Base-by-base conservation (phyloP, 164 flowering plant genomes). In the Vitis vinifera region DNA sequence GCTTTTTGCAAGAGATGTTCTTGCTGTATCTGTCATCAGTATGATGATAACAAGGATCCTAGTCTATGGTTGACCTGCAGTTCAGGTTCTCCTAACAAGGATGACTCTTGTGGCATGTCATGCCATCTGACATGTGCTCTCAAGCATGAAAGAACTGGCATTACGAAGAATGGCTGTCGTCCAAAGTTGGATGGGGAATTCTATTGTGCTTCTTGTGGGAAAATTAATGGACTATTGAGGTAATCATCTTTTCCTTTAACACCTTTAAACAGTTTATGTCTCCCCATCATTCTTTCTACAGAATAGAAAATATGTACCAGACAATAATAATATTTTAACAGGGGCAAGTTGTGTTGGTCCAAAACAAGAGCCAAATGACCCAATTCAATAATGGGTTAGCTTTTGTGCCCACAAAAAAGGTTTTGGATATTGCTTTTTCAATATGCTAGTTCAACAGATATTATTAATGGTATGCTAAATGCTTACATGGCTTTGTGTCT, bases 21-120 rank as follows among this genome's bases (percentile, higher is more conserved):
- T 64, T 86, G 89, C 65, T 82, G 87, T 67, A 80, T 84, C 44
- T 86, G 87, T 74, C 80, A 82, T 64, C 55, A 29, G 0, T 84
- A 69, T 66, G 87, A 84, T 71, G 87, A 84, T 63, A 86, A 84
- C 78, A 86, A 86, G 77, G 89, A 86, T 71, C 84, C 89, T 68
- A 84, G 83, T 72, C 78, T 86, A 2, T 86, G 89, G 89, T 72
- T 86, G 73, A 75, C 71, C 49, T 86, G 87, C 68, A 68, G 68
- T 17, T 72, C 80, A 48, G 82, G 76, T 50, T 17, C 70, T 52
- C 67, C 68, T 66, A 65, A 71, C 49, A 73, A 73, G 57, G 58
- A 50, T 15, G 74, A 50, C 55, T 78, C 83, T 1, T 86, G 89
- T 77, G 87, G 87, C 37, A 68, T 76, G 70, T 84, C 89, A 1